Evolutionary conservation across 2,329 filamentous ascomycete genomes (phyloP).

Genomic region (Hansfordia pulvinata): DNA sequence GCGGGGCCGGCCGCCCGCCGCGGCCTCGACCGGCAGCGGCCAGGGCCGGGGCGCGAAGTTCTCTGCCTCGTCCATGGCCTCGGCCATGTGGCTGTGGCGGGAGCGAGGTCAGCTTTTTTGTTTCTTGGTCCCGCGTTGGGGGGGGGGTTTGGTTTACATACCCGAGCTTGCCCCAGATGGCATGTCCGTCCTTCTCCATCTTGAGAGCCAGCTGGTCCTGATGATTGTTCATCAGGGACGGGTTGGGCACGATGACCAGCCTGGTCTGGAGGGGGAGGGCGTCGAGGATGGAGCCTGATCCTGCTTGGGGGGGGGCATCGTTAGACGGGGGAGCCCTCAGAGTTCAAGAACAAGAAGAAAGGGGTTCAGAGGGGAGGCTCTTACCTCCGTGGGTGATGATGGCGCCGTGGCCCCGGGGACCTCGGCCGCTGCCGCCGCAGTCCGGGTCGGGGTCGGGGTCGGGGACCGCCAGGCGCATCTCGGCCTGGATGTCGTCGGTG

Average conservation of each 20-base stretch:
- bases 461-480: constrained; percentile 10
- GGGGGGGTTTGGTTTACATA: constrained; percentile 23
- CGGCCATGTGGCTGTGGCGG: constrained; percentile 8
- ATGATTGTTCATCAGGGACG: constrained; percentile 72
- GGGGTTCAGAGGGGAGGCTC: constrained; percentile 8
- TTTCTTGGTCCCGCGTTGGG: neutral
- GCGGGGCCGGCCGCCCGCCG: too few relatives aligned
- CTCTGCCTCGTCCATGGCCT: constrained; percentile 10
- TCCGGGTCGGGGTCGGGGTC: constrained; percentile 26
- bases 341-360: constrained; percentile 1
- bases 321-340: constrained; percentile 3
- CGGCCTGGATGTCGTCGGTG: constrained; percentile 9
- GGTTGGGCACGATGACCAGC: constrained; percentile 84
- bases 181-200: constrained; percentile 61
- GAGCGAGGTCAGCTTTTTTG: too few relatives aligned
- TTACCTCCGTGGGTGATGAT: constrained; percentile 84
- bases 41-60: too few relatives aligned
- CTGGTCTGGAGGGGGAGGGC: constrained; percentile 61
- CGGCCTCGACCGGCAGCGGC: too few relatives aligned
- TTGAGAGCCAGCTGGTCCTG: constrained; percentile 76
- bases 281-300: constrained; percentile 80
- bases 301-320: too few relatives aligned
- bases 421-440: constrained; percentile 18
- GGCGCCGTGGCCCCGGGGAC: constrained; percentile 43
- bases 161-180: constrained; percentile 56